phyloP scores from a whole-genome alignment of 2,329 filamentous ascomycete species.

The Paecilomyces formosus region DNA sequence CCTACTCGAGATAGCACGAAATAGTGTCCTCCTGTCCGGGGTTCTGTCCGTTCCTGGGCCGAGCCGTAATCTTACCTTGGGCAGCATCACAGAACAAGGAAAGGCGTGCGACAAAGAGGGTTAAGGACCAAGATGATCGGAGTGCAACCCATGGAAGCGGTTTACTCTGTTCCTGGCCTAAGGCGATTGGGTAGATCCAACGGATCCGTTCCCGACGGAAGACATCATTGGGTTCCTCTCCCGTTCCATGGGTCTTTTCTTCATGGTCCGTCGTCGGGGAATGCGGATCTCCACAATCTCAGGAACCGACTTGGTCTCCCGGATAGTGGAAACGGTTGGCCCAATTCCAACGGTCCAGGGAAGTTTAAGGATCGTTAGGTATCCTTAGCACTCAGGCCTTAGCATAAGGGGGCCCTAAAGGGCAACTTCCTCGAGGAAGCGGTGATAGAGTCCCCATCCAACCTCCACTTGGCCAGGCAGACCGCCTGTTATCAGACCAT shows the following conservation, averaged over 20 bases:
- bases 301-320: neutral
- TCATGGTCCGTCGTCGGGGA: slow-evolving; percentile 14
- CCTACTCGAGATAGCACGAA: neutral
- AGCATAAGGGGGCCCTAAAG: neutral
- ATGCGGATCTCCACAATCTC: slow-evolving; percentile 15
- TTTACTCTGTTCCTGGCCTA: neutral
- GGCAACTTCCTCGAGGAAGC: neutral
- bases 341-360: neutral
- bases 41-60: slow-evolving; percentile 4
- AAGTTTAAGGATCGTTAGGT: neutral
- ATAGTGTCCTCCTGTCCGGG: neutral
- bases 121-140: neutral
- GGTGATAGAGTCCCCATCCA: neutral
- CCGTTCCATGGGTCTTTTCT: slow-evolving; percentile 7
- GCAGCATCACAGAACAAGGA: slow-evolving; percentile 9
- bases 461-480: neutral
- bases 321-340: neutral
- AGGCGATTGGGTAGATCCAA: neutral
- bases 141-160: neutral
- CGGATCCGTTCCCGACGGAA: slow-evolving; percentile 9
- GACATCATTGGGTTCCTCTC: slow-evolving; percentile 3
- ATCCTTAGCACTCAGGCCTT: neutral
- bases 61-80: slow-evolving; percentile 6
- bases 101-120: slow-evolving; percentile 3
- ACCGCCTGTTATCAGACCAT: neutral